Base-by-base conservation (phyloP, 768 basidiomycete species). In the Hericium coralloides region DNA sequence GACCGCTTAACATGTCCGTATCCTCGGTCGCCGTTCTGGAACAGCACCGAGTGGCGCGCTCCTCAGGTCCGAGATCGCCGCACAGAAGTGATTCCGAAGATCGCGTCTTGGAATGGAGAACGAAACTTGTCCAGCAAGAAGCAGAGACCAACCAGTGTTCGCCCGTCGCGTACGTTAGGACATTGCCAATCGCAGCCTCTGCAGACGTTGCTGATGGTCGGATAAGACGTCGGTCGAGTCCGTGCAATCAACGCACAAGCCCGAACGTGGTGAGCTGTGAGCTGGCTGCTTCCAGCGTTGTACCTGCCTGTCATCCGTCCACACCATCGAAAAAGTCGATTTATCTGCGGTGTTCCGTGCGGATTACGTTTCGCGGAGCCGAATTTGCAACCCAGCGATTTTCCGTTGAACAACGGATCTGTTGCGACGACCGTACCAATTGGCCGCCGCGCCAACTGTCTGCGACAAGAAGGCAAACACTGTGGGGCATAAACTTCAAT, bases 311-410 rank as follows among this genome's bases (percentile, higher is more conserved):
- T 50, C 23, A 23, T 36, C 15, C 9, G 49, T 23, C 17, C 49
- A 12, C 26, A 22, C 38, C 36, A 52, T 60, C 31, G 60, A 60
- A 55, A 54, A 60, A 49, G 58, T 55, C 37, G 50, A 59, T 48
- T 52, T 41, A 47, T 22, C 17, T 23, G 22, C 31, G 20, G 53
- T 58, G 23, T 52, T 41, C 58, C 43, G 58, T 53, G 50, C 54
- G 52, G 41, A 58, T 53, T 26, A 43, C 52, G 45, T 53, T 54
- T 59, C 60, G 60, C 60, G 58, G 58, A 59, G 60, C 45, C 39
- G 48, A 60, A 60, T 60, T 60, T 60, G 12, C 54, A 61, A 61
- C 60, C 58, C 60, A 61, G 60, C 60, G 60, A 60, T 43, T 45
- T 20, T 15, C 43, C 43, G 9, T 45, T n/a, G 43, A 20, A 45